A percentile compares a stretch with the other conserved stretches of the same genome.
Conservation (phyloP, 177 flowering plant species). For the Vitis hybrid region DNA sequence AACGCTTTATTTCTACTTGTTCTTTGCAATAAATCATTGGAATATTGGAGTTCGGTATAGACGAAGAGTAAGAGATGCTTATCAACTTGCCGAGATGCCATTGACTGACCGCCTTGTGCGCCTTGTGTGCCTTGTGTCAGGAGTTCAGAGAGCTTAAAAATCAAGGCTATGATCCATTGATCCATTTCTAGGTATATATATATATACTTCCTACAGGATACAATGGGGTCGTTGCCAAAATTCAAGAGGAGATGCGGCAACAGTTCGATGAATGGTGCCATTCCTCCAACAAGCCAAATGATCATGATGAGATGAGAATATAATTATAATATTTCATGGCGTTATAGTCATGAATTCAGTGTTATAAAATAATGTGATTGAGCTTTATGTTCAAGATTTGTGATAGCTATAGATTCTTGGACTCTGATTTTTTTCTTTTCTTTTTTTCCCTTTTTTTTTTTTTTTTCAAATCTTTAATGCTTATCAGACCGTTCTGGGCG, state of each 20-base stretch:
- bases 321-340: too few relatives aligned
- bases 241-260: constrained; percentile 4
- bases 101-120: constrained; percentile 1
- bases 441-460: too few relatives aligned
- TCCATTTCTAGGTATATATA: constrained; percentile 9
- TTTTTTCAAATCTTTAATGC: too few relatives aligned
- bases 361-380: too few relatives aligned
- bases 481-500: too few relatives aligned
- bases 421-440: too few relatives aligned
- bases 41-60: constrained; percentile 7
- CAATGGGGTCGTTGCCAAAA: background rate
- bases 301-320: background rate
- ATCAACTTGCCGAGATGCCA: constrained; percentile 1
- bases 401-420: too few relatives aligned
- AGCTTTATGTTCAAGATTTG: too few relatives aligned
- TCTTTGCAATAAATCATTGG: constrained; percentile 7
- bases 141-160: constrained; percentile 18
- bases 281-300: background rate
- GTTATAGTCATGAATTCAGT: too few relatives aligned
- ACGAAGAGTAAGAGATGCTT: constrained; percentile 1
- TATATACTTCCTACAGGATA: constrained; percentile 1
- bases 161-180: constrained; percentile 11
- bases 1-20: constrained; percentile 3
- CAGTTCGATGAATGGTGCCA: too few relatives aligned
- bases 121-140: constrained; percentile 9